Percentiles rank a stretch among this genome's conserved stretches.
These are phyloP conservation scores for Jasminum sambac DNA, from an alignment of 257 asterid genomes.

Conservation along the genomic window DNA sequence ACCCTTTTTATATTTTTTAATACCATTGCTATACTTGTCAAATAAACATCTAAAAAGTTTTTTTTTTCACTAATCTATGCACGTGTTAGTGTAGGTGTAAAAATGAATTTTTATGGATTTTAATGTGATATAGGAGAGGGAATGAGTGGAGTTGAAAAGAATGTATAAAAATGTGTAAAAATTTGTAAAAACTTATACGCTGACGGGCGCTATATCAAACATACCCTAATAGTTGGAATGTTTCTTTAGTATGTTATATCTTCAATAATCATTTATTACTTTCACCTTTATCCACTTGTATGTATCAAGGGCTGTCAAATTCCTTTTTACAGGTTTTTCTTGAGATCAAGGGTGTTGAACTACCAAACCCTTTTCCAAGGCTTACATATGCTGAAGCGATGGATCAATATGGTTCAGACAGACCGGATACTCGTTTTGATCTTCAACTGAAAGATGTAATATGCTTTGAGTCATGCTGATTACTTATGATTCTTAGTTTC, in stretches of 20 bases:
- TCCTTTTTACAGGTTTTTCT: constrained; percentile 65
- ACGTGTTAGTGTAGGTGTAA: too few relatives aligned
- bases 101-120: too few relatives aligned
- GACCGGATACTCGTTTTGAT: constrained; percentile 86
- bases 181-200: too few relatives aligned
- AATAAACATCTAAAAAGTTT: too few relatives aligned
- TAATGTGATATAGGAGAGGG: too few relatives aligned
- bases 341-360: constrained; percentile 78
- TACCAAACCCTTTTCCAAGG: constrained; percentile 92
- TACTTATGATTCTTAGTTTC: constrained; percentile 18
- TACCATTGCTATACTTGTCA: too few relatives aligned
- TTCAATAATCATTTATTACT: background rate
- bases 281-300: constrained; percentile 10
- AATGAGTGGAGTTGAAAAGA: too few relatives aligned
- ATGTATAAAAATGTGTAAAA: too few relatives aligned
- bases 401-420: constrained; percentile 89
- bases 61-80: too few relatives aligned
- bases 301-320: constrained; percentile 20
- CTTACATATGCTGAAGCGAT: constrained; percentile 89
- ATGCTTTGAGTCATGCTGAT: constrained; percentile 16
- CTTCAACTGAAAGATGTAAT: constrained; percentile 78
- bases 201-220: too few relatives aligned
- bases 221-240: background rate
- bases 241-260: background rate
- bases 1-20: too few relatives aligned